Conservation (phyloP, 1,139 yeast species). For the Eremothecium sinecaudum region DNA sequence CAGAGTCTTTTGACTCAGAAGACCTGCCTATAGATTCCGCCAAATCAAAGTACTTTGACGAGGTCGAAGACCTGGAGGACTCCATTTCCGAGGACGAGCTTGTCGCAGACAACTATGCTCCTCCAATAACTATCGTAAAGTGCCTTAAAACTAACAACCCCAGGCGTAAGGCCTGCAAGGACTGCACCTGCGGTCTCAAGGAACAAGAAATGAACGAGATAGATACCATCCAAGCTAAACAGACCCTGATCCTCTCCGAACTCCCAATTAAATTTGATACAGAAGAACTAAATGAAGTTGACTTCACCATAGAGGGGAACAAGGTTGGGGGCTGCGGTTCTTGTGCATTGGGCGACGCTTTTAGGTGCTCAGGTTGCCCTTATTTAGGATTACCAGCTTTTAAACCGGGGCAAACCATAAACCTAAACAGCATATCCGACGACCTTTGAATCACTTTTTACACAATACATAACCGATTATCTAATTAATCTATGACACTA, state of each 20-base stretch:
- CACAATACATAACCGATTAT: too few relatives aligned
- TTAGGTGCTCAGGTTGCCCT: constrained; percentile 97
- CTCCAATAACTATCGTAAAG: constrained; percentile 33
- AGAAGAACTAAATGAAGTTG: constrained; percentile 75
- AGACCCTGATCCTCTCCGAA: constrained; percentile 31
- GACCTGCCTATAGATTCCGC: constrained; percentile 18
- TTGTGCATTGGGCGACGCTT: constrained; percentile 95
- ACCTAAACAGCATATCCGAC: constrained; percentile 34
- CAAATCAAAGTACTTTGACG: constrained; percentile 47
- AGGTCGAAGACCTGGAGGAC: constrained; percentile 38
- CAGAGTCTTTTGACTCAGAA: constrained; percentile 15
- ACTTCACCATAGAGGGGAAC: constrained; percentile 90
- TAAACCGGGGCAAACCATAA: constrained; percentile 79
- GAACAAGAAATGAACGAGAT: constrained; percentile 62
- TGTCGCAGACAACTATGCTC: constrained; percentile 33
- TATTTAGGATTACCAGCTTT: constrained; percentile 94
- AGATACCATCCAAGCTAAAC: constrained; percentile 42
- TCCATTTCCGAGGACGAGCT: constrained; percentile 41
- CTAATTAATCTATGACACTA: too few relatives aligned
- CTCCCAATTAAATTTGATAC: constrained; percentile 47
- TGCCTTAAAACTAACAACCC: constrained; percentile 37
- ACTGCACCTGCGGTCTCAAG: constrained; percentile 92
- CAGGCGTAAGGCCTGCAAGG: constrained; percentile 86
- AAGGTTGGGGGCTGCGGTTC: constrained; percentile 92
- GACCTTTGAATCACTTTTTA: constrained; percentile 26